These are phyloP conservation scores for Diaporthe citrichinensis DNA, from an alignment of 2,329 filamentous ascomycete genomes.

Conservation along the genomic window DNA sequence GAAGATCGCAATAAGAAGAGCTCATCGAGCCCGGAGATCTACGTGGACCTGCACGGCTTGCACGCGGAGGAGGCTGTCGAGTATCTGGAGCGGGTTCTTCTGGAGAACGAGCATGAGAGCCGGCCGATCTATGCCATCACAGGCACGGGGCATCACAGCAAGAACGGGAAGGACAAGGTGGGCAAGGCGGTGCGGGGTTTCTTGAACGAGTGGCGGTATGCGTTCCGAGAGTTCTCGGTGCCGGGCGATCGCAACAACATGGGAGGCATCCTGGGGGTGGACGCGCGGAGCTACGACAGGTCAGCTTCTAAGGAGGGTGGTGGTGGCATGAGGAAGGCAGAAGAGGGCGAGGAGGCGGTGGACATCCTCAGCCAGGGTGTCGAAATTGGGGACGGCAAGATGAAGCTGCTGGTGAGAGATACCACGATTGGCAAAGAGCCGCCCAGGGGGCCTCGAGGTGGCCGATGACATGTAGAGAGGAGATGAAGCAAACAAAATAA, in stretches of 20 bases:
- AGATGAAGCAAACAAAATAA: slow-evolving; percentile 37
- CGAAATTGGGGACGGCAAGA: slow-evolving; percentile 77
- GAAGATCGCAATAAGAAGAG: slow-evolving; percentile 89
- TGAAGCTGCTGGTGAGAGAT: slow-evolving; percentile 74
- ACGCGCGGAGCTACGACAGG: slow-evolving; percentile 77
- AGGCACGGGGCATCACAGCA: slow-evolving; percentile 96
- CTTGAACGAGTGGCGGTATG: slow-evolving; percentile 95
- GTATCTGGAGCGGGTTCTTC: slow-evolving; percentile 89
- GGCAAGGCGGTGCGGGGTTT: slow-evolving; percentile 93
- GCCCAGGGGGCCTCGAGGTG: slow-evolving; percentile 66
- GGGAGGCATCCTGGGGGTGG: slow-evolving; percentile 82
- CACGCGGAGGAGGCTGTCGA: slow-evolving; percentile 97
- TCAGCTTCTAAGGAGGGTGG: slow-evolving; percentile 62
- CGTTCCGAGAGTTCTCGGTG: slow-evolving; percentile 95
- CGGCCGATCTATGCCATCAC: slow-evolving; percentile 95
- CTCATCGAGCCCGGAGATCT: slow-evolving; percentile 77
- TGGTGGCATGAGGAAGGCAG: slow-evolving; percentile 49
- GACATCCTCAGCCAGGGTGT: slow-evolving; percentile 76
- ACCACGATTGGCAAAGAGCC: slow-evolving; percentile 57
- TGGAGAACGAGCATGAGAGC: slow-evolving; percentile 82
- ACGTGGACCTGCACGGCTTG: slow-evolving; percentile 97
- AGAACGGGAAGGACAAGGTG: slow-evolving; percentile 99
- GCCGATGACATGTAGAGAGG: slow-evolving; percentile 38
- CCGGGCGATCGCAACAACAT: slow-evolving; percentile 89
- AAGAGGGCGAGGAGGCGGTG: slow-evolving; percentile 57